phyloP scores from a whole-genome alignment of 2,329 filamentous ascomycete species.

The Pestalotiopsis sp. region DNA sequence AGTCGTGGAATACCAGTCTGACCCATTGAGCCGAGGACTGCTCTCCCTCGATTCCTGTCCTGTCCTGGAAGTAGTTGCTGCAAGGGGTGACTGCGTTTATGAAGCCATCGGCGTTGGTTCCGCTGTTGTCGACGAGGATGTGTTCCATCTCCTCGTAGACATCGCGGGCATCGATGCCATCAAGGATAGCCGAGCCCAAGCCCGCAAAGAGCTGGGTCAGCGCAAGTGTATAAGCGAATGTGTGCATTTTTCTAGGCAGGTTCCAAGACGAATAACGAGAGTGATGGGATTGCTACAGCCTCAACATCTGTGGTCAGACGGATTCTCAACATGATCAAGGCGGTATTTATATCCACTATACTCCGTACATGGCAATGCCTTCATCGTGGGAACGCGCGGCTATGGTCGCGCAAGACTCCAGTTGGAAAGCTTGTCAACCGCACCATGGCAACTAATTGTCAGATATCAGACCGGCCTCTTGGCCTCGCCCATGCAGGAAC shows the following conservation, averaged over 20 bases:
- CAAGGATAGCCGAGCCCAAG: background rate
- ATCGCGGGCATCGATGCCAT: constrained; percentile 1
- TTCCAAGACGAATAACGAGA: background rate
- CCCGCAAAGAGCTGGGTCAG: background rate
- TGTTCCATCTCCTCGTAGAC: constrained; percentile 9
- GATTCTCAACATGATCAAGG: background rate
- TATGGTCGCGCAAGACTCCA: background rate
- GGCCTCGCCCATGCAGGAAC: constrained; percentile 1
- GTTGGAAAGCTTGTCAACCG: background rate
- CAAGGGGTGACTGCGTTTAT: constrained; percentile 6
- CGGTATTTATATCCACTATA: background rate
- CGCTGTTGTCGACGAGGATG: constrained; percentile 3
- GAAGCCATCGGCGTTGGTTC: constrained; percentile 6
- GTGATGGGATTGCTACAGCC: background rate
- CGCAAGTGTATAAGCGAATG: constrained; percentile 2
- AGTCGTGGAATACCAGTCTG: constrained; percentile 5
- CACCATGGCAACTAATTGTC: background rate
- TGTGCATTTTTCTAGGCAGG: background rate
- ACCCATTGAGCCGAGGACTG: constrained; percentile 9
- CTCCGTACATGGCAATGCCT: background rate
- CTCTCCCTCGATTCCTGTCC: background rate
- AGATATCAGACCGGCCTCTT: background rate
- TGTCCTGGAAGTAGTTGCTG: constrained; percentile 7
- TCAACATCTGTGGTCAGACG: background rate
- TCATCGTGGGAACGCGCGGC: constrained; percentile 2